Evolutionary conservation across 805 yeast genomes (phyloP), one percentile per base, ranked within the genome.

Genomic region (Lipomyces yamadae): DNA sequence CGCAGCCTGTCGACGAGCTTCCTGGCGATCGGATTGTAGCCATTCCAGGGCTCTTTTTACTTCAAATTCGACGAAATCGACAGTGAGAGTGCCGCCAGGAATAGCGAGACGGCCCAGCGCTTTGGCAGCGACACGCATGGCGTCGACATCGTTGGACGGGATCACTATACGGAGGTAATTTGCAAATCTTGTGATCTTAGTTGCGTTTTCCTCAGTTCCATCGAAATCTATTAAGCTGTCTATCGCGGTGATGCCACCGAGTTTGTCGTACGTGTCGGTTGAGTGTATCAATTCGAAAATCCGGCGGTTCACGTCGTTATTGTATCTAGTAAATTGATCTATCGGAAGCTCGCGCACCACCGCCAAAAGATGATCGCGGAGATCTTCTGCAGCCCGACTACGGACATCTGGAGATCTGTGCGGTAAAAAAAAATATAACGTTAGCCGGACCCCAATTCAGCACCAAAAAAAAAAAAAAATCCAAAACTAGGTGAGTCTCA

Each of bases 171-270:
- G 83, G 68, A 94, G 80, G 75, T 94, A 94, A 72, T 91, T 94
- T n/a, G 97, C 94, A 75, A 91, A 86, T 66, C 98, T 82, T 5
- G 97, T 91, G 2, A 96, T 90, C 77, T 91, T 93, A 64, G 91
- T 91, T 30, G 96, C 91, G 69, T 88, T 85, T 72, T 92, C 97
- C 29, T 86, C 86, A 24, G 91, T 92, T 8, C 91, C 87, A 70
- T 92, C 93, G 73, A 91, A 87, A 65, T 90, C 95, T 62, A 94
- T 90, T 67, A 94, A 83, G 1, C 95, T 87, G 77, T 91, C 95
- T 64, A 94, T 89, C 11, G 98, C 98, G 30, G 92, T 85, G 39
- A 94, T 88, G 55, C 97, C 98, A 24, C 98, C 98, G 48, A 93
- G 82, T 69, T 91, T 88, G 70, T 90, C 92, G 35, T 83, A 77